Base-by-base conservation (phyloP, 345 rosid genomes). In the Psidium friedrichsthalianum region DNA sequence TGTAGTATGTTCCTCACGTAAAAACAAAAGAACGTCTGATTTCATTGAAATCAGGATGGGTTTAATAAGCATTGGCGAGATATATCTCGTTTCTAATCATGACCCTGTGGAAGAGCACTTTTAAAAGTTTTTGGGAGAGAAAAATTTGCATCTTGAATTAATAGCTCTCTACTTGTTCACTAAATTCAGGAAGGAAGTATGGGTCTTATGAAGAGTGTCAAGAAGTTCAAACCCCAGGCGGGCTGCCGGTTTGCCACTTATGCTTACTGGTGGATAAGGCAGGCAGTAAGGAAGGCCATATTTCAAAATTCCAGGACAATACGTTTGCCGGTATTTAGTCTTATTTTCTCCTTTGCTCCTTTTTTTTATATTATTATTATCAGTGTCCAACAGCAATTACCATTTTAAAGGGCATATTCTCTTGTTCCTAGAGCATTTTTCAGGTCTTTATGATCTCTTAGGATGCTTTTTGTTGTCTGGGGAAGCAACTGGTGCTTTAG, bases 201-300 rank as follows among this genome's bases (percentile, higher is more conserved):
- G 92, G 99, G 99, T 32, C 97, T 97, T 84, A 92, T 95, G 95
- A 95, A 89, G 90, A 95, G 98, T 88, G 88, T 97, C 51, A 94
- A 92, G 90, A 95, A 92, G 92, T 97, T 94, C 94, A 94, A 95
- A 88, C 97, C 98, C 0, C 94, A 93, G 88, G 93, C 87, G 0
- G 98, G 96, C 82, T 95, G 97, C 88, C 91, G 98, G 86, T 95
- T 97, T 85, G 93, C 94, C 47, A 91, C 96, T 80, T 97, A 94
- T 61, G 97, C 99, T 78, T 95, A 92, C 90, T 97, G 97, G 98
- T 95, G 99, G 99, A 92, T 97, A 87, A 93, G 98, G 82, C 97
- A 94, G 74, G 86, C 91, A 81, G 88, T 95, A 74, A 90, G 94
- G 87, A 95, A 93, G 92, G 94, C 98, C 78, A 91, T 95, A 89